phyloP scores from a whole-genome alignment of 345 rosid genomes.

The Angophora floribunda region DNA sequence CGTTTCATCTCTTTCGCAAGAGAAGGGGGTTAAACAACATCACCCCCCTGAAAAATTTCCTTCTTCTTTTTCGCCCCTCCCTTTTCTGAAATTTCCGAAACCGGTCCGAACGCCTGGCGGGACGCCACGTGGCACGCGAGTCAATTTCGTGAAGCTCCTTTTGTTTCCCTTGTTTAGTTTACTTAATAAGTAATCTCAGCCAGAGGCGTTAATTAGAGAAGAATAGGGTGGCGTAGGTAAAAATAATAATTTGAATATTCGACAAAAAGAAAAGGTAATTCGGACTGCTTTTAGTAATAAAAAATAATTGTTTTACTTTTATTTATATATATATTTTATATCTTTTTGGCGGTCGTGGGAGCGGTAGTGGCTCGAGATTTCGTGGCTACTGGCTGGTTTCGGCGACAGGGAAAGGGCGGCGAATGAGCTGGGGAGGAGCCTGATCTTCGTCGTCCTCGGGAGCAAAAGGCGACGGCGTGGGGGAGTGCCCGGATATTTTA shows the following conservation, averaged over 20 bases:
- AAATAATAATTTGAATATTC: too few species aligned
- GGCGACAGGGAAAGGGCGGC: neutral
- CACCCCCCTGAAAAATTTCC: neutral
- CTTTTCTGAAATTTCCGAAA: neutral
- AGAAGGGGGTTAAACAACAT: neutral
- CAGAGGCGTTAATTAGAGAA: too few species aligned
- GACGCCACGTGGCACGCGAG: neutral
- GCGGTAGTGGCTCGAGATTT: neutral
- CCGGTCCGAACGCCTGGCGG: neutral
- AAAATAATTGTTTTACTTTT: too few species aligned
- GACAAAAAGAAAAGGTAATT: too few species aligned
- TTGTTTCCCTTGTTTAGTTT: neutral
- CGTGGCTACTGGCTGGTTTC: neutral
- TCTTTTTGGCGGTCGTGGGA: neutral
- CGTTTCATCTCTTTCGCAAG: neutral
- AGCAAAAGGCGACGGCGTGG: neutral
- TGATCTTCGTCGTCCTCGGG: neutral
- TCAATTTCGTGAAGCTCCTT: neutral
- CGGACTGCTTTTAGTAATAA: rapidly evolving
- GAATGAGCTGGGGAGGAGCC: neutral
- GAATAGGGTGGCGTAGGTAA: too few species aligned
- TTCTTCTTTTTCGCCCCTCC: rapidly evolving
- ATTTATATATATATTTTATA: neutral
- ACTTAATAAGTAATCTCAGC: too few species aligned
- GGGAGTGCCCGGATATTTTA: neutral